A percentile compares a stretch with the other conserved stretches of the same genome.
Conservation (phyloP, 2,329 filamentous ascomycete species). For the Phyllosticta capitalensis region DNA sequence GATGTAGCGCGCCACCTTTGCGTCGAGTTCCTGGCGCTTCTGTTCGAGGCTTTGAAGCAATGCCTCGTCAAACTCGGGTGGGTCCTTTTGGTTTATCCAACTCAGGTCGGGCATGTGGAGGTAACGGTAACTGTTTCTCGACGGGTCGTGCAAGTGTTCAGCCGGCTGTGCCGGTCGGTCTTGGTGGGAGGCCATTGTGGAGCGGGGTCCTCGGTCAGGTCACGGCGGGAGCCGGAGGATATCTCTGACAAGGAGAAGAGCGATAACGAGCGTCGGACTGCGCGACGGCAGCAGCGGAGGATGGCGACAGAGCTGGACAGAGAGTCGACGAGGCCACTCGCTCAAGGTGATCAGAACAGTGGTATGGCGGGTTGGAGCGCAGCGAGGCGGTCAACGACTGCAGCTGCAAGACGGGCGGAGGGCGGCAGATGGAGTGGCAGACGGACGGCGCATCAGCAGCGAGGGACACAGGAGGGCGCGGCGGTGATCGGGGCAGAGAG, state of each 20-base stretch:
- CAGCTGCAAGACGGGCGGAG: background rate
- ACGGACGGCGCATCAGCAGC: background rate
- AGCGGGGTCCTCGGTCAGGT: background rate
- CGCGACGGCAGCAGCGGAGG: background rate
- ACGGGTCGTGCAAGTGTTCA: constrained; percentile 9
- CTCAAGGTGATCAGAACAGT: background rate
- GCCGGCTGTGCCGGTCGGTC: background rate
- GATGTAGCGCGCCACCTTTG: constrained; percentile 10
- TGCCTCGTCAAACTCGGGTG: constrained; percentile 9
- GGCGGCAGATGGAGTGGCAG: background rate
- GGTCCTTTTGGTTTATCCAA: constrained; percentile 7
- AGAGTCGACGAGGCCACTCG: background rate
- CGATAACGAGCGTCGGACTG: background rate
- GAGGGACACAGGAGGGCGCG: background rate
- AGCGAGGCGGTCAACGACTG: background rate
- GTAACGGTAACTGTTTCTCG: constrained; percentile 4
- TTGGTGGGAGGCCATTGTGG: constrained; percentile 4
- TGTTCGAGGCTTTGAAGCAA: constrained; percentile 11
- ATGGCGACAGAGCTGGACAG: background rate
- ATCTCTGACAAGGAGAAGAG: background rate
- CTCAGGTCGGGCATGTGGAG: constrained; percentile 6
- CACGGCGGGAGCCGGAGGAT: constrained; percentile 7
- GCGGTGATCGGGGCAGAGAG: background rate
- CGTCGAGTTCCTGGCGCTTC: constrained; percentile 11
- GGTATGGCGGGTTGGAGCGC: background rate